Percentiles rank a stretch among this genome's conserved stretches.
Conservation (phyloP, 306 rosid species). For the Quillaja saponaria region DNA sequence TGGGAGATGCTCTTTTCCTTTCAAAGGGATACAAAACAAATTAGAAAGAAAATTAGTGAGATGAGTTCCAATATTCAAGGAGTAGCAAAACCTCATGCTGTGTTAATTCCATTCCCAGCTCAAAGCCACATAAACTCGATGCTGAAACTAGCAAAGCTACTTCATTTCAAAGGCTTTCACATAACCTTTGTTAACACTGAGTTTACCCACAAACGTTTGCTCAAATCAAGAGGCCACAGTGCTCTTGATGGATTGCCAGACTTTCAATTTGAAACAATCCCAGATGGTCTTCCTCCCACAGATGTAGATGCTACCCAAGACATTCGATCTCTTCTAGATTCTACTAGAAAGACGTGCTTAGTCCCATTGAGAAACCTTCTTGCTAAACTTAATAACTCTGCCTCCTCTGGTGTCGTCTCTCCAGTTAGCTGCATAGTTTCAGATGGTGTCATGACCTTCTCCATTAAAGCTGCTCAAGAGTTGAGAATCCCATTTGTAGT, state of each 20-base stretch:
- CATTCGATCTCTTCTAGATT: neutral
- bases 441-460: slow-evolving; percentile 19
- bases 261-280: too few species aligned
- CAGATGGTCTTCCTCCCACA: slow-evolving; percentile 1
- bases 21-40: too few species aligned
- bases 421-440: slow-evolving; percentile 31
- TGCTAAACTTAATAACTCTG: slow-evolving; percentile 3
- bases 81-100: slow-evolving; percentile 1
- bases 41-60: too few species aligned
- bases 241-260: slow-evolving; percentile 19
- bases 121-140: slow-evolving; percentile 17
- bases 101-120: slow-evolving; percentile 5
- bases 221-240: slow-evolving; percentile 16
- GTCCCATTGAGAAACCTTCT: slow-evolving; percentile 16
- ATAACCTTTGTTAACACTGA: slow-evolving; percentile 9
- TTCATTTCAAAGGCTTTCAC: slow-evolving; percentile 21
- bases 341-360: slow-evolving; percentile 12
- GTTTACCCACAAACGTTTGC: too few species aligned
- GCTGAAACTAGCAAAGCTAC: slow-evolving; percentile 8
- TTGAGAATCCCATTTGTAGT: neutral
- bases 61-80: neutral
- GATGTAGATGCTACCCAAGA: slow-evolving; percentile 21
- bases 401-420: slow-evolving; percentile 10
- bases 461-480: slow-evolving; percentile 29
- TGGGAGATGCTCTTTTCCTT: too few species aligned